These are phyloP conservation scores for Populus hybrid DNA, from an alignment of 441 rosid genomes.

Conservation along the genomic window DNA sequence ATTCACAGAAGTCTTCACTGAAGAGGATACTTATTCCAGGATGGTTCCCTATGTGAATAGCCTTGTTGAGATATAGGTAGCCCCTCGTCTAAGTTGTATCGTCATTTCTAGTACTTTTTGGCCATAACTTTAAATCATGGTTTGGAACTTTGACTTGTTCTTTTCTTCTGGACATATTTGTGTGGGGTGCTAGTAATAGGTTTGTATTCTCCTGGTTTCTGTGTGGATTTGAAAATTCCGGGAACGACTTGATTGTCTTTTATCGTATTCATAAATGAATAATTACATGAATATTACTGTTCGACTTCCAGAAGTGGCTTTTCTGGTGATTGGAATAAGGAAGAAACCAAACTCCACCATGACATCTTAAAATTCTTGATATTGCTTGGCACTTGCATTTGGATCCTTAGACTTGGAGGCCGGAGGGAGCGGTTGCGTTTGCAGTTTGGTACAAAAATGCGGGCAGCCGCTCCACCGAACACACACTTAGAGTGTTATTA, in stretches of 20 bases:
- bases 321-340: not conserved
- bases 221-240: not conserved
- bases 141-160: not conserved
- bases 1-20: conserved; percentile 7
- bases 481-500: no score
- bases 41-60: conserved; percentile 42
- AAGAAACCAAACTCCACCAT: not conserved
- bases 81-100: not conserved
- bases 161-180: not conserved
- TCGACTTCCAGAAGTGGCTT: no score
- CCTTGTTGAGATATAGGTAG: conserved; percentile 38
- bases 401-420: not conserved
- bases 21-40: not conserved
- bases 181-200: not conserved
- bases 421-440: no score
- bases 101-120: not conserved
- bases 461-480: no score
- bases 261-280: not conserved
- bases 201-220: not conserved
- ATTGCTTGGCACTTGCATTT: not conserved
- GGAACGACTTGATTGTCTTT: not conserved
- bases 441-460: no score
- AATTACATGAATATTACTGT: not conserved
- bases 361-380: not conserved
- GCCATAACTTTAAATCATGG: not conserved